These are phyloP conservation scores for Hypholoma sublateritium DNA, from an alignment of 768 basidiomycete genomes.

Conservation along the genomic window DNA sequence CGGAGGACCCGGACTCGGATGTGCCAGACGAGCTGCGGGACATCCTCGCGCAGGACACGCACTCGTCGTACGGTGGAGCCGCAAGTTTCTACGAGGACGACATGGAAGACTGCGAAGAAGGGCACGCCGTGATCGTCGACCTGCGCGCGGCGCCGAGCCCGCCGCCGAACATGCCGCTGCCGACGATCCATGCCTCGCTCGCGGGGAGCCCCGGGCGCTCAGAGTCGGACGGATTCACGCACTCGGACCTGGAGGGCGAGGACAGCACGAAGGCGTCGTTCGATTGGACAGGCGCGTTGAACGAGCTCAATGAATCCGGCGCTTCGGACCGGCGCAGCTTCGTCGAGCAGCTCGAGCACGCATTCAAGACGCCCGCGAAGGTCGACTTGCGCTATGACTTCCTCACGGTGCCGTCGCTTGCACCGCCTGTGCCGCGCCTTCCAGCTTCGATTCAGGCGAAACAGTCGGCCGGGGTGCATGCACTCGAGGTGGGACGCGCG, in stretches of 20 bases:
- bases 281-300: constrained; percentile 80
- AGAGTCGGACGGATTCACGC: not conserved
- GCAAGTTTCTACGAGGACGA: not conserved
- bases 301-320: constrained; percentile 68
- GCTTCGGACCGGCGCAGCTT: constrained; percentile 72
- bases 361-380: constrained; percentile 76
- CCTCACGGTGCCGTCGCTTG: constrained; percentile 40
- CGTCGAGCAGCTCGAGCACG: constrained; percentile 78
- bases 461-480: not conserved
- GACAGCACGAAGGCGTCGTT: constrained; percentile 79
- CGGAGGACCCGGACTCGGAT: constrained; percentile 71
- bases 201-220: not conserved
- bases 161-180: not conserved
- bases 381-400: constrained; percentile 57
- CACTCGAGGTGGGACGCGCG: not conserved
- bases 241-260: constrained; percentile 38
- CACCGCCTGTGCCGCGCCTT: constrained; percentile 15
- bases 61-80: not conserved
- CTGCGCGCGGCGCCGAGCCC: not conserved
- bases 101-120: not conserved
- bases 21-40: constrained; percentile 77
- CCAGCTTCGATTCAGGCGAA: not conserved
- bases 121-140: not conserved
- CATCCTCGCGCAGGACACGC: constrained; percentile 40
- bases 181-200: not conserved